A percentile compares a stretch with the other conserved stretches of the same genome.
Evolutionary conservation across 345 rosid species (phyloP).

Genomic region (Hypericum androsaemum): DNA sequence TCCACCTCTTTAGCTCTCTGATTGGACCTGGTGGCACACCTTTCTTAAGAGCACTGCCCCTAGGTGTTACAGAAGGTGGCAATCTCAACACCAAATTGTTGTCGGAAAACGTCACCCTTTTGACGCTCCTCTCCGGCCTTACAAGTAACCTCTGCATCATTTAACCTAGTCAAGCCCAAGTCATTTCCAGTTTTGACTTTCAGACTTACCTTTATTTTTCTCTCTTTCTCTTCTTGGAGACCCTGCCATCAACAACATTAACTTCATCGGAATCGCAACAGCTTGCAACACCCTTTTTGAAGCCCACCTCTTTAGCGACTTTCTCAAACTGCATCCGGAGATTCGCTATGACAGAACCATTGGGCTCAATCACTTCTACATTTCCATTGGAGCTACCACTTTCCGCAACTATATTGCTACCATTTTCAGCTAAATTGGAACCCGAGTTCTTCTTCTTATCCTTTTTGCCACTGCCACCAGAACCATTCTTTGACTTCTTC

Average conservation of each 20-base stretch:
- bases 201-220: conserved; percentile 17
- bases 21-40: conserved; percentile 88
- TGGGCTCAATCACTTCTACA: conserved; percentile 17
- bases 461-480: conserved; percentile 22
- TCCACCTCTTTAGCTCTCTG: conserved; percentile 52
- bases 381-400: conserved; percentile 11
- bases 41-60: conserved; percentile 97
- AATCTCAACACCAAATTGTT: conserved; percentile 87
- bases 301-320: conserved; percentile 62
- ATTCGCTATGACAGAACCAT: conserved; percentile 59
- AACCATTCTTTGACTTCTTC: conserved; percentile 36
- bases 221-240: conserved; percentile 69
- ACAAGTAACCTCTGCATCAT: conserved; percentile 29
- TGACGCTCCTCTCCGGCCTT: conserved; percentile 51
- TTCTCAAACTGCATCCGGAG: conserved; percentile 87
- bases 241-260: conserved; percentile 19
- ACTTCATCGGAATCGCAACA: conserved; percentile 33
- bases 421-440: conserved; percentile 6
- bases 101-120: conserved; percentile 81
- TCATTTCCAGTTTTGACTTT: conserved; percentile 14
- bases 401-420: conserved; percentile 17
- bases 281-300: conserved; percentile 30
- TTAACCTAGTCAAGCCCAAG: no score
- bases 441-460: conserved; percentile 5
- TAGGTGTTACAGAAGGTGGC: conserved; percentile 87